Percentiles rank a stretch among this genome's conserved stretches.
phyloP scores from a whole-genome alignment of 2,329 filamentous ascomycete species.

The Magnaporthiopsis incrustans region DNA sequence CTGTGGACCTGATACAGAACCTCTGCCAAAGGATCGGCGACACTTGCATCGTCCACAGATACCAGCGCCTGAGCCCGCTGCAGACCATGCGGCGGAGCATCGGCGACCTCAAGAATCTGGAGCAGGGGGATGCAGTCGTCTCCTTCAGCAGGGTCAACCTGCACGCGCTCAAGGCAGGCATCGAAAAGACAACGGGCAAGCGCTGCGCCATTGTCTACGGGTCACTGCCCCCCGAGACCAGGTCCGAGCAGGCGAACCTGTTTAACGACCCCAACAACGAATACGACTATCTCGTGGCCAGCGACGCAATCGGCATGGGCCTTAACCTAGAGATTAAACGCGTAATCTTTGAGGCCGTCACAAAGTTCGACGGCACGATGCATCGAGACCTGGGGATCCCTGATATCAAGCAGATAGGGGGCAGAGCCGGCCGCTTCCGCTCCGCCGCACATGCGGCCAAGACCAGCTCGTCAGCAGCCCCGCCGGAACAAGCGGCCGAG shows the following conservation, averaged over 20 bases:
- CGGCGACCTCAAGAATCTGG: slow-evolving; percentile 52
- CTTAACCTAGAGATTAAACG: slow-evolving; percentile 88
- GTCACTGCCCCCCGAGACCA: slow-evolving; percentile 81
- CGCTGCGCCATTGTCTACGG: slow-evolving; percentile 93
- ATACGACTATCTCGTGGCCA: slow-evolving; percentile 84
- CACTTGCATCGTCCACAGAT: slow-evolving; percentile 70
- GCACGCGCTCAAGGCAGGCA: slow-evolving; percentile 68
- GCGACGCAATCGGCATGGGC: slow-evolving; percentile 85
- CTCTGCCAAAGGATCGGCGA: slow-evolving; percentile 77
- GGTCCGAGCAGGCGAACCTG: slow-evolving; percentile 79
- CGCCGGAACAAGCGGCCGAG: not conserved
- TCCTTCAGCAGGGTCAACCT: slow-evolving; percentile 77
- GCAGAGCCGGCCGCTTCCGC: slow-evolving; percentile 80
- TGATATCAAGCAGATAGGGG: slow-evolving; percentile 91
- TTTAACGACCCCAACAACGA: slow-evolving; percentile 96
- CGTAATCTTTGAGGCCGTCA: slow-evolving; percentile 72
- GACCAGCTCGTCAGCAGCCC: not conserved
- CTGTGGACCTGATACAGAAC: slow-evolving; percentile 68
- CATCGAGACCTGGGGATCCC: slow-evolving; percentile 56
- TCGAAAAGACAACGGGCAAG: slow-evolving; percentile 67
- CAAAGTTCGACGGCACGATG: slow-evolving; percentile 60
- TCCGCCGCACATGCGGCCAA: slow-evolving; percentile 53
- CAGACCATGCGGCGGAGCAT: slow-evolving; percentile 58
- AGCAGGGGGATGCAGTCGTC: slow-evolving; percentile 88
- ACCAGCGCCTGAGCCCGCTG: slow-evolving; percentile 75